Evolutionary conservation across 2,329 filamentous ascomycete species (phyloP).

Genomic region (Cladorrhinum sp.): DNA sequence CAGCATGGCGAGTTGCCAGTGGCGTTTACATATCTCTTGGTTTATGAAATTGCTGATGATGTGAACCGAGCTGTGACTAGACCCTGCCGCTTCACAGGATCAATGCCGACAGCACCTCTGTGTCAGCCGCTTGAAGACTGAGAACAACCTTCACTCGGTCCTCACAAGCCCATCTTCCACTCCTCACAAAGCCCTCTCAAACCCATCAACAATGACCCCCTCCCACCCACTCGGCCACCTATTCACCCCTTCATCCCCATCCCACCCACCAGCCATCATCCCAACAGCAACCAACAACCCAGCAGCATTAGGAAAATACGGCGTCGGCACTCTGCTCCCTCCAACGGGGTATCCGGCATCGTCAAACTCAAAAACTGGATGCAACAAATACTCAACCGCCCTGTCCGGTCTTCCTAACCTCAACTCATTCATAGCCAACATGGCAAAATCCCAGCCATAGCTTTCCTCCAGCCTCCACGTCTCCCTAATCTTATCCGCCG

Average conservation of each 20-base stretch:
- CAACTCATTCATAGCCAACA: conserved; percentile 44
- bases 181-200: conserved; percentile 36
- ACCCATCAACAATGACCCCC: conserved; percentile 49
- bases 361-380: conserved; percentile 52
- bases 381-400: conserved; percentile 43
- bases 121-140: no score
- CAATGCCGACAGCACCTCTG: no score
- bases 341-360: conserved; percentile 55
- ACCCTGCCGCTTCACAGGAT: no score
- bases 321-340: conserved; percentile 51
- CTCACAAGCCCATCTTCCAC: not conserved
- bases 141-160: no score
- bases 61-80: no score
- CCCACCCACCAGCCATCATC: conserved; percentile 58
- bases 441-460: conserved; percentile 45
- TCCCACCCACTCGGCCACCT: conserved; percentile 47
- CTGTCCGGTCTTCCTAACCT: conserved; percentile 39
- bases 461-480: conserved; percentile 40
- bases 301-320: conserved; percentile 53
- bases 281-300: conserved; percentile 50
- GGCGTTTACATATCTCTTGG: not conserved
- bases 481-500: conserved; percentile 38
- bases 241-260: conserved; percentile 40
- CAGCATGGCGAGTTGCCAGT: not conserved
- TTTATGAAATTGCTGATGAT: not conserved